phyloP scores from a whole-genome alignment of 2,329 filamentous ascomycete species.

The Sphaerostilbella broomeana region DNA sequence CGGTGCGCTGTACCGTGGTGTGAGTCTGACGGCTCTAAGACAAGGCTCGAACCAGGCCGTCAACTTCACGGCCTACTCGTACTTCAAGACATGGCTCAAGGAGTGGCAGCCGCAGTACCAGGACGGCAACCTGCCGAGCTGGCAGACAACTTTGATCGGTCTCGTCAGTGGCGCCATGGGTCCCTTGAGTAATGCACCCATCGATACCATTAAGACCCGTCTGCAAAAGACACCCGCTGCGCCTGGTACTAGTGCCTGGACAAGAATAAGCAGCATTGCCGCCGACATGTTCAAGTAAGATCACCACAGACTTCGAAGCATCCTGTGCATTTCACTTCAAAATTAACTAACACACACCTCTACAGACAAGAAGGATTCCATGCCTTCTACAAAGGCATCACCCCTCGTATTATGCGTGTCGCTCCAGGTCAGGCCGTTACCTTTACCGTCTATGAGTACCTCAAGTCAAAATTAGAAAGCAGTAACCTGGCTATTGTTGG shows the following conservation, averaged over 20 bases:
- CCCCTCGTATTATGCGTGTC: conserved; percentile 92
- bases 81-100: conserved; percentile 78
- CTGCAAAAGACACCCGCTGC: conserved; percentile 84
- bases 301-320: not conserved
- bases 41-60: conserved; percentile 97
- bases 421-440: conserved; percentile 85
- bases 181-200: conserved; percentile 91
- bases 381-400: conserved; percentile 99
- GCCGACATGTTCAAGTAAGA: conserved; percentile 74
- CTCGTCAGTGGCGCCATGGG: conserved; percentile 92
- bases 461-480: conserved; percentile 66
- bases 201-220: conserved; percentile 97
- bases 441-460: conserved; percentile 70
- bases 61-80: conserved; percentile 96
- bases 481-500: conserved; percentile 54
- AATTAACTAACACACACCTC: conserved; percentile 1
- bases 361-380: conserved; percentile 80
- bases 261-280: conserved; percentile 71
- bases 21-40: conserved; percentile 83
- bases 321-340: no score
- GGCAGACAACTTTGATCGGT: conserved; percentile 86
- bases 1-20: conserved; percentile 84
- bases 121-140: conserved; percentile 64
- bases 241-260: conserved; percentile 72
- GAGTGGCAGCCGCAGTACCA: conserved; percentile 63